Evolutionary conservation across 768 basidiomycete genomes (phyloP).

Genomic region (Hericium coralloides): DNA sequence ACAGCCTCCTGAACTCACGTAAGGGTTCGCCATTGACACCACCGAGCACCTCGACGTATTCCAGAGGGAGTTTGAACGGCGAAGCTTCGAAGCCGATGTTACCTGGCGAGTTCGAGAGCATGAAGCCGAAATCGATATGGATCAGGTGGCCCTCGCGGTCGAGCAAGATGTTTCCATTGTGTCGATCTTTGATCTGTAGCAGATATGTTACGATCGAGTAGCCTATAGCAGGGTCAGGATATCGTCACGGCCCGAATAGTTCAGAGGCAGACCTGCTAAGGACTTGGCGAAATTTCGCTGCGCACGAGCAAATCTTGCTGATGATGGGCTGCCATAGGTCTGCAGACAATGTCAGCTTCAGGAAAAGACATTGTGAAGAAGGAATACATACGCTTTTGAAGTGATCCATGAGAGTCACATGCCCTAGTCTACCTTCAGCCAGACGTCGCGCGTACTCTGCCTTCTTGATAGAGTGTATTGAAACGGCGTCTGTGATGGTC

Average conservation of each 20-base stretch:
- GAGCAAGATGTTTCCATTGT: conserved; percentile 96
- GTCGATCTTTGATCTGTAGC: conserved; percentile 95
- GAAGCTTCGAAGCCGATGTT: conserved; percentile 99
- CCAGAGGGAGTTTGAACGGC: conserved; percentile 91
- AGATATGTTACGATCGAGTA: conserved; percentile 96
- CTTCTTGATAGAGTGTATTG: conserved; percentile 99
- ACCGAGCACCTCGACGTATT: conserved; percentile 94
- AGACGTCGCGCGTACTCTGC: conserved; percentile 90
- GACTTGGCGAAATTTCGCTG: conserved; percentile 94
- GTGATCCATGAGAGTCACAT: conserved; percentile 88
- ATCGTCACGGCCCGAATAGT: neutral
- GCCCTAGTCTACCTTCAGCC: conserved; percentile 69
- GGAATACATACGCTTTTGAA: conserved; percentile 64
- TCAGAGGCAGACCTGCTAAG: conserved; percentile 42
- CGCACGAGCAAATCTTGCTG: conserved; percentile 81
- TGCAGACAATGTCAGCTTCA: conserved; percentile 20
- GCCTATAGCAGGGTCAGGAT: conserved; percentile 33
- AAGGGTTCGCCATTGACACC: conserved; percentile 72
- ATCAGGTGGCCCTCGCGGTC: conserved; percentile 93
- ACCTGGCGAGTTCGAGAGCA: conserved; percentile 93
- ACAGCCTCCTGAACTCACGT: conserved; percentile 76
- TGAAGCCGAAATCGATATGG: conserved; percentile 98
- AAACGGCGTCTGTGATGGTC: conserved; percentile 96
- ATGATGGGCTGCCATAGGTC: conserved; percentile 87
- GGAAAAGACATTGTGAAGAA: neutral